These are phyloP conservation scores for Floccularia luteovirens DNA, from an alignment of 768 basidiomycete species.

Conservation along the genomic window DNA sequence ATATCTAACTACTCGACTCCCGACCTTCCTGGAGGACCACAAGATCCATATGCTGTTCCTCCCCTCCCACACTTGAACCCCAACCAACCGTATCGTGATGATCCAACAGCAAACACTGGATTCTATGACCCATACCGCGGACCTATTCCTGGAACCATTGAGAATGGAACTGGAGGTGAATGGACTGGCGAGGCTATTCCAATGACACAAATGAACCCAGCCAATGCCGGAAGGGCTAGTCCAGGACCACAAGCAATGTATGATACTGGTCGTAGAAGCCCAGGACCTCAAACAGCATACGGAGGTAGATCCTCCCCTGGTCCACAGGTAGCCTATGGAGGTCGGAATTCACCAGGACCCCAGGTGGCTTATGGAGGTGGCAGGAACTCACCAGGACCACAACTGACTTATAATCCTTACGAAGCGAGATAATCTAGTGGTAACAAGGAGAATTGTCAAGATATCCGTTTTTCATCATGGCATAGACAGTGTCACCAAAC, in stretches of 20 bases:
- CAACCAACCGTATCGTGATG: slow-evolving; percentile 69
- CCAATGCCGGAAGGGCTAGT: slow-evolving; percentile 19
- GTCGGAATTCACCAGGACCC: slow-evolving; percentile 31
- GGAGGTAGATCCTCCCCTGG: slow-evolving; percentile 24
- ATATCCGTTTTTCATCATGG: too few relatives aligned
- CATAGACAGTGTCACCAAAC: too few relatives aligned
- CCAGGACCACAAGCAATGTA: slow-evolving; percentile 27
- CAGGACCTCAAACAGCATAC: slow-evolving; percentile 18
- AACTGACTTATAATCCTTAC: not conserved
- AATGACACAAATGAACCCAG: slow-evolving; percentile 57
- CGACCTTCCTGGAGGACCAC: slow-evolving; percentile 35
- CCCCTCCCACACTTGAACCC: slow-evolving; percentile 79
- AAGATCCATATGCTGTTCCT: slow-evolving; percentile 78
- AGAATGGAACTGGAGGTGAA: slow-evolving; percentile 31
- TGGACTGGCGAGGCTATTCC: slow-evolving; percentile 57
- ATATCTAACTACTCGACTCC: slow-evolving; percentile 36
- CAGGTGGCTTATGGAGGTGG: slow-evolving; percentile 30
- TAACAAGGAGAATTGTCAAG: too few relatives aligned
- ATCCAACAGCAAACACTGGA: slow-evolving; percentile 38
- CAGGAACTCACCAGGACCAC: slow-evolving; percentile 32
- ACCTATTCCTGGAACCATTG: slow-evolving; percentile 61
- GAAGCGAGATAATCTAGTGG: too few relatives aligned
- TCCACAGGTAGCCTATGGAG: slow-evolving; percentile 23
- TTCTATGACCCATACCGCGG: slow-evolving; percentile 82
- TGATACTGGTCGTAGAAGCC: slow-evolving; percentile 22